phyloP scores from a whole-genome alignment of 2,329 filamentous ascomycete species.

The Pleomassaria siparia region DNA sequence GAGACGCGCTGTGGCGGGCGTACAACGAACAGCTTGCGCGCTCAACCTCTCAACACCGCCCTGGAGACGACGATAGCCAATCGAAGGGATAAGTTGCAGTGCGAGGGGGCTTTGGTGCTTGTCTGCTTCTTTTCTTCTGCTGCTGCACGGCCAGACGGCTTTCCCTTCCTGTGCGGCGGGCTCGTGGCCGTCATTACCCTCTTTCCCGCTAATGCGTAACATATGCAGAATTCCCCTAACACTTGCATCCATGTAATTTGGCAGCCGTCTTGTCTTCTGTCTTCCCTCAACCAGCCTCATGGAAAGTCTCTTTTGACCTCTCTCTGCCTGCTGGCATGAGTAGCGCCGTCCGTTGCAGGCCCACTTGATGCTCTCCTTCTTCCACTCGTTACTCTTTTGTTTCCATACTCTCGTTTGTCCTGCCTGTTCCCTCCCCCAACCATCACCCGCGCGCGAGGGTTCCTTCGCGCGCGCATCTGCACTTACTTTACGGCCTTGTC shows the following conservation, averaged over 20 bases:
- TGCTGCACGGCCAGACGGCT: not conserved
- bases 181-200: not conserved
- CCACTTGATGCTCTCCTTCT: constrained; percentile 18
- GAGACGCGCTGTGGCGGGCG: not conserved
- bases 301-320: constrained; percentile 18
- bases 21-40: not conserved
- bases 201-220: constrained; percentile 18
- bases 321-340: constrained; percentile 23
- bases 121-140: not conserved
- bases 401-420: constrained; percentile 33
- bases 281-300: constrained; percentile 18
- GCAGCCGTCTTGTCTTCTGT: constrained; percentile 14
- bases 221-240: constrained; percentile 17
- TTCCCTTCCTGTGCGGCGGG: not conserved
- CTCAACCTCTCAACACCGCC: constrained; percentile 3
- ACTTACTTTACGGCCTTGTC: constrained; percentile 23
- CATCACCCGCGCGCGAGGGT: constrained; percentile 10
- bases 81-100: not conserved
- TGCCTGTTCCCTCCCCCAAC: constrained; percentile 15
- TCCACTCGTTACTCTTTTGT: constrained; percentile 24
- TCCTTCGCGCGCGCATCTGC: constrained; percentile 19
- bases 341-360: constrained; percentile 6
- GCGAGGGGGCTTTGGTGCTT: no score
- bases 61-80: constrained; percentile 1
- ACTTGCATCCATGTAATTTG: constrained; percentile 20